phyloP scores from a whole-genome alignment of 768 basidiomycete species.

The Cyclocybe cylindracea region DNA sequence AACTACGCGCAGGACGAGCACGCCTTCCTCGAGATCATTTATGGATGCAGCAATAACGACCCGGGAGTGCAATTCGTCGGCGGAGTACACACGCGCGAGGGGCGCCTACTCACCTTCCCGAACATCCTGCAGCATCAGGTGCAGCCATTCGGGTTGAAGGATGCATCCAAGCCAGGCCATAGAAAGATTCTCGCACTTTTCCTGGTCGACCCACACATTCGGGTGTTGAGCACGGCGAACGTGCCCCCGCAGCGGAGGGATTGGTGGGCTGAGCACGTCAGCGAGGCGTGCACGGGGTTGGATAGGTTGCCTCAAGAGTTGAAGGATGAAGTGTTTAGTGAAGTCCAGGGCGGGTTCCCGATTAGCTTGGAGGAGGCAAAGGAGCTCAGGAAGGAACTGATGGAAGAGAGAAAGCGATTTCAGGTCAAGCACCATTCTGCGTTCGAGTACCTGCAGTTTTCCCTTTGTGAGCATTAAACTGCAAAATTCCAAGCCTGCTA shows the following conservation, averaged over 20 bases:
- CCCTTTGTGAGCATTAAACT: conserved; percentile 26
- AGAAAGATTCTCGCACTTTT: conserved; percentile 46
- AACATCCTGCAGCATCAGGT: conserved; percentile 44
- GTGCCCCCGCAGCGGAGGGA: conserved; percentile 31
- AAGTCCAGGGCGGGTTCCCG: conserved; percentile 17
- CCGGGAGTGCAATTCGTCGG: conserved; percentile 32
- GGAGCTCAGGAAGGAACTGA: conserved; percentile 27
- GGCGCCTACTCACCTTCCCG: conserved; percentile 40
- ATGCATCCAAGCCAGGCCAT: conserved; percentile 39
- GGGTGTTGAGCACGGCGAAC: conserved; percentile 27
- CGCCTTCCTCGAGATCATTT: conserved; percentile 27
- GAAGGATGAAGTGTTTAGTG: conserved; percentile 13
- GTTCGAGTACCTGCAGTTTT: conserved; percentile 14
- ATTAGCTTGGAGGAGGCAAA: conserved; percentile 28
- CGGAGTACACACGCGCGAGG: conserved; percentile 31
- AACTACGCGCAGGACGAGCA: conserved; percentile 25
- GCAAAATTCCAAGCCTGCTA: no score
- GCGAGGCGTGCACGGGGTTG: neutral
- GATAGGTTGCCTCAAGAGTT: conserved; percentile 12
- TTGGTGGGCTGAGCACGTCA: conserved; percentile 27
- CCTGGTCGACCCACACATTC: conserved; percentile 37
- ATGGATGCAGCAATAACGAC: conserved; percentile 22
- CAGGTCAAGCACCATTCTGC: conserved; percentile 7
- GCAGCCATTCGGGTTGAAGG: conserved; percentile 34
- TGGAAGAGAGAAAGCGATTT: conserved; percentile 30